phyloP scores from a whole-genome alignment of 441 rosid genomes.

The Populus hybrid region DNA sequence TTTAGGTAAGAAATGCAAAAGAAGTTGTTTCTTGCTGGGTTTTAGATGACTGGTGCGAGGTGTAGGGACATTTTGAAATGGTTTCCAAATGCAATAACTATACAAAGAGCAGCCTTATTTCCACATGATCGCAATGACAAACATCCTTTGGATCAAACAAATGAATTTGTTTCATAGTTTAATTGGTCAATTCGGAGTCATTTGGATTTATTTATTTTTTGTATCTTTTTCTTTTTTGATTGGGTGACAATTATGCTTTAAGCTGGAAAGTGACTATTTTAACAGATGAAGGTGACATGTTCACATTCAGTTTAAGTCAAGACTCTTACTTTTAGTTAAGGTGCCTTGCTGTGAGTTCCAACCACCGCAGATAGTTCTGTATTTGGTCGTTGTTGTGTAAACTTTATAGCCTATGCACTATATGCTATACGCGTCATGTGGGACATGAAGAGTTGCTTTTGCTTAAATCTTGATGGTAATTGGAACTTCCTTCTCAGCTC shows the following conservation, averaged over 20 bases:
- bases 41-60: neutral
- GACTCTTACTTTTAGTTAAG: neutral
- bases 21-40: neutral
- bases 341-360: neutral
- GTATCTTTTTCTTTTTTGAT: neutral
- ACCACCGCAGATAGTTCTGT: neutral
- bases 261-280: constrained; percentile 14
- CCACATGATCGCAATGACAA: neutral
- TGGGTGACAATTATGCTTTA: neutral
- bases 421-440: neutral
- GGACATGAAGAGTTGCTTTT: neutral
- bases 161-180: neutral
- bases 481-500: constrained; percentile 7
- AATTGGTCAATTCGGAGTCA: neutral
- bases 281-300: constrained; percentile 5
- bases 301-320: neutral
- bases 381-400: neutral
- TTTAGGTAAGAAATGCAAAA: neutral
- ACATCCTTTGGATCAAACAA: neutral
- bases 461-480: neutral
- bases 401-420: neutral
- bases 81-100: neutral
- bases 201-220: neutral
- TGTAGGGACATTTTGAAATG: neutral
- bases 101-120: neutral